Evolutionary conservation across 192 early-diverging fungal species (phyloP), one percentile per base, ranked within the genome.

Genomic region (Phlyctochytrium arcticum): DNA sequence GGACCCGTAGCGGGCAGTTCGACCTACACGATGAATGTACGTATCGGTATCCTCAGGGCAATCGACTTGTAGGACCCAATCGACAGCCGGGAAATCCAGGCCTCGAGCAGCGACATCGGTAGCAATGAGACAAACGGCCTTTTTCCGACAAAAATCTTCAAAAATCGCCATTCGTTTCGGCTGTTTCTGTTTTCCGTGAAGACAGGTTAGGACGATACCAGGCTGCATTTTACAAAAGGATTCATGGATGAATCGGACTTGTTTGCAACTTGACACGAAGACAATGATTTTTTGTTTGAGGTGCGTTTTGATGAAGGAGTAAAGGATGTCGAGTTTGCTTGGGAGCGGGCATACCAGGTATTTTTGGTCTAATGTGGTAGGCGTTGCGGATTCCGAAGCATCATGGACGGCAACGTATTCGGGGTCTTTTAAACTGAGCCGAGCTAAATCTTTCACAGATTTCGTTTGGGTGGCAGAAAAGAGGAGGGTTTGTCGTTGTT

Each of bases 381-480:
- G 96, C 5, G 96, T 99, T 57, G 86, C 85, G 60, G 75, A 69
- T 44, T 87, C 84, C 23, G 90, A 82, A 61, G 81, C 74, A 74
- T 96, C 92, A 57, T 98, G 92, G 17, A 99, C 94, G 15, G 92
- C 86, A 21, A 99, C 92, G 69, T 96, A 96, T 70, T 97, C 94
- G 24, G 96, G 93, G 50, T 92, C 82, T 74, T 81, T 83, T 39
- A 98, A 72, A 68, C 89, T 92, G 24, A 99, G 79, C 15, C 96
- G 75, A 5, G 94, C 95, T 55, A 99, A 68, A 74, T 99, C 96
- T 68, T 88, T 90, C 32, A 99, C 92, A 29, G 90, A 91, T 49
- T 94, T 94, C 12, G 96, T 98, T 80, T 98, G 95, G 8, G 96
- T 99, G 5, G 96, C 96, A 36, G 94, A 96, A 58, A 99, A 99